phyloP scores from a whole-genome alignment of 768 basidiomycete genomes.

The Boletales sp. region DNA sequence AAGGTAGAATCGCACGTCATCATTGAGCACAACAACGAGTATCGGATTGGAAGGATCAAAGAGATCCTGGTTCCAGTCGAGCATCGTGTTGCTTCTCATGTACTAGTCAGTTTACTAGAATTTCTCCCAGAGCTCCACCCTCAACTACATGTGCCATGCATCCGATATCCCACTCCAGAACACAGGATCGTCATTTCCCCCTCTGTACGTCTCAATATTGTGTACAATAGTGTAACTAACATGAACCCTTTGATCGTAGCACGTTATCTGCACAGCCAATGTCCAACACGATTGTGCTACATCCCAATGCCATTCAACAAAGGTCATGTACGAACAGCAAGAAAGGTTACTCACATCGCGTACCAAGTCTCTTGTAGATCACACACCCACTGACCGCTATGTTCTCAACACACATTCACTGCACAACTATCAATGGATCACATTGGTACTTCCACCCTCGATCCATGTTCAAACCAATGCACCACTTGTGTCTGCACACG shows the following conservation, averaged over 20 bases:
- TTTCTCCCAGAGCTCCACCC: constrained; percentile 1
- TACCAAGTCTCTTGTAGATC: background rate
- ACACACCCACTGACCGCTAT: background rate
- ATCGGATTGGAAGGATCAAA: background rate
- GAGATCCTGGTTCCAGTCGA: constrained; percentile 1
- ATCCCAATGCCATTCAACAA: background rate
- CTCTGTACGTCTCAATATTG: background rate
- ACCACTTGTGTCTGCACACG: background rate
- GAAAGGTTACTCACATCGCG: background rate
- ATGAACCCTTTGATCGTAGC: background rate
- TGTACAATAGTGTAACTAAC: background rate
- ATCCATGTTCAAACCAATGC: background rate
- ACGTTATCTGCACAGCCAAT: background rate
- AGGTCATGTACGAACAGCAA: background rate
- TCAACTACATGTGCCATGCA: background rate
- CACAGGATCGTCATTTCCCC: background rate
- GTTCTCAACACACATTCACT: background rate
- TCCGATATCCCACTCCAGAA: background rate
- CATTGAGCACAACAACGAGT: background rate
- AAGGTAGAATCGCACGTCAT: background rate
- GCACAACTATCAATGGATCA: background rate
- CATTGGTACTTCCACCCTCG: background rate
- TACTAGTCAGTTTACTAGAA: background rate
- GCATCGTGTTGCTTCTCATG: background rate
- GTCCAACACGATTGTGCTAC: background rate